Percentiles rank a stretch among this genome's conserved stretches.
Conservation (phyloP, 352 stramenopile genomes). For the Elongisporangium anandrum region DNA sequence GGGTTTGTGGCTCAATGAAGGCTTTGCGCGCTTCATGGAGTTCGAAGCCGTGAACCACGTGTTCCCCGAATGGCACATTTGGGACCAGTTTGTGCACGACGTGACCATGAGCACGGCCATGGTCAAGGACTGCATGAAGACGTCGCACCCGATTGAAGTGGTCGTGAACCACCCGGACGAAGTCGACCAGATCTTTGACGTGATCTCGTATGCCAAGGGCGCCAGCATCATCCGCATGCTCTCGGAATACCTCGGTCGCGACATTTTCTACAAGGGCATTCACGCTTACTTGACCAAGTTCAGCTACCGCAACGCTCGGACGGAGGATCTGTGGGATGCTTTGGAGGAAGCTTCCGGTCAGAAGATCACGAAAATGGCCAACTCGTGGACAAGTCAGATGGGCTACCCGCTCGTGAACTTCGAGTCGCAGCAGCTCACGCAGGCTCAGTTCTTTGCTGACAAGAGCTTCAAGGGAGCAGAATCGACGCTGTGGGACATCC, state of each 20-base stretch:
- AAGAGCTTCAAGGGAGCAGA: slow-evolving; percentile 48
- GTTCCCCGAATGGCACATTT: slow-evolving; percentile 95
- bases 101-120: slow-evolving; percentile 82
- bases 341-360: slow-evolving; percentile 90
- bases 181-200: slow-evolving; percentile 98
- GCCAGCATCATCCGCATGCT: slow-evolving; percentile 79
- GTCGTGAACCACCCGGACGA: slow-evolving; percentile 92
- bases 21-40: slow-evolving; percentile 97
- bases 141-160: slow-evolving; percentile 94
- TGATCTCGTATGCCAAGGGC: slow-evolving; percentile 95
- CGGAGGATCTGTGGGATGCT: slow-evolving; percentile 93
- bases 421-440: slow-evolving; percentile 59
- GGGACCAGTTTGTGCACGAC: slow-evolving; percentile 93
- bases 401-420: slow-evolving; percentile 92
- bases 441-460: slow-evolving; percentile 94
- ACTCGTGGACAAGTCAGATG: slow-evolving; percentile 92
- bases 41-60: slow-evolving; percentile 90
- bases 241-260: slow-evolving; percentile 66
- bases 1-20: slow-evolving; percentile 97
- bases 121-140: slow-evolving; percentile 90
- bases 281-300: slow-evolving; percentile 91
- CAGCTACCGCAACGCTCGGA: slow-evolving; percentile 95
- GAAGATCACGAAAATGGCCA: slow-evolving; percentile 90
- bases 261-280: slow-evolving; percentile 84
- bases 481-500: slow-evolving; percentile 71